Conservation (phyloP, 2,329 filamentous ascomycete genomes). For the Xylaria sp. region DNA sequence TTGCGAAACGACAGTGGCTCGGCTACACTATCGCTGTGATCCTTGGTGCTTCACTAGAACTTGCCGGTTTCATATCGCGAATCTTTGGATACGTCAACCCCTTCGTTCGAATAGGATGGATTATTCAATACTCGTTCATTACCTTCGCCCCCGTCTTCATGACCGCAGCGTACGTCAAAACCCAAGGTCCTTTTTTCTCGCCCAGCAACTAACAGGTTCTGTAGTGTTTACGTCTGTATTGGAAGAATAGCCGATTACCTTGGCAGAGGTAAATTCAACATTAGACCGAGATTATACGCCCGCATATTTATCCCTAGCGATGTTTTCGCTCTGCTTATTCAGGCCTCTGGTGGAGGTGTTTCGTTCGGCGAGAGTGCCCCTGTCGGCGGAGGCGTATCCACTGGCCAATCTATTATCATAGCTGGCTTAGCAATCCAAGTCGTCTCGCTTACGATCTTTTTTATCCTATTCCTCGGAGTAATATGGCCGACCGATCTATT, state of each 20-base stretch:
- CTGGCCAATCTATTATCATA: slow-evolving; percentile 23
- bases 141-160: slow-evolving; percentile 27
- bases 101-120: slow-evolving; percentile 19
- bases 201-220: neutral
- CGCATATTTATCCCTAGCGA: slow-evolving; percentile 27
- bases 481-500: slow-evolving; percentile 24
- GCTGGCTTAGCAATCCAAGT: slow-evolving; percentile 23
- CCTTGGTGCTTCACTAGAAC: slow-evolving; percentile 21
- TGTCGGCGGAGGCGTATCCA: slow-evolving; percentile 10
- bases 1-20: slow-evolving; percentile 12
- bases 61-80: slow-evolving; percentile 15
- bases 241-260: slow-evolving; percentile 28
- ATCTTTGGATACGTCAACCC: slow-evolving; percentile 22
- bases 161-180: slow-evolving; percentile 23
- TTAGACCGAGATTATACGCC: slow-evolving; percentile 21
- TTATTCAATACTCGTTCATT: slow-evolving; percentile 23
- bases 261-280: slow-evolving; percentile 28
- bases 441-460: slow-evolving; percentile 22
- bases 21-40: slow-evolving; percentile 22
- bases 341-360: slow-evolving; percentile 21
- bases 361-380: neutral
- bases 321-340: slow-evolving; percentile 20
- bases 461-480: slow-evolving; percentile 25
- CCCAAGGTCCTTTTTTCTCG: neutral
- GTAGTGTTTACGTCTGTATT: slow-evolving; percentile 27